phyloP scores from a whole-genome alignment of 2,329 filamentous ascomycete genomes.

The Diplodia corticola region DNA sequence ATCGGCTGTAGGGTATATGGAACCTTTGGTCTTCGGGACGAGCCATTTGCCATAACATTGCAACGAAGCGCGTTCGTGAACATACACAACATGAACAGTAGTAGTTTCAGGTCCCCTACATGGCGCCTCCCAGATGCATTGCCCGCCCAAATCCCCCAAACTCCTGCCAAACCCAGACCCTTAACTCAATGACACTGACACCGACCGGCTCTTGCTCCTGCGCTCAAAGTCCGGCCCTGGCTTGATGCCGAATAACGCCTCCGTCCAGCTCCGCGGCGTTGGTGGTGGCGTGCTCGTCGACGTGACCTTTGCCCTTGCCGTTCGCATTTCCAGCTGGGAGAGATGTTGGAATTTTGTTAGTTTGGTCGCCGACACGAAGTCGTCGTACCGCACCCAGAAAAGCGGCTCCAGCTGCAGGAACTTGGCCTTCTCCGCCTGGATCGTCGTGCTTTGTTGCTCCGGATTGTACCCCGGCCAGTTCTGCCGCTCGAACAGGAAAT shows the following conservation, averaged over 20 bases:
- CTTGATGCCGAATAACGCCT: conserved; percentile 23
- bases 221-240: conserved; percentile 21
- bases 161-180: conserved; percentile 9
- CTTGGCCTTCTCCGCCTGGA: conserved; percentile 23
- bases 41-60: conserved; percentile 17
- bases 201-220: conserved; percentile 16
- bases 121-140: conserved; percentile 20
- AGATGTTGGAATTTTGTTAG: conserved; percentile 8
- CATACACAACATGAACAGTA: conserved; percentile 19
- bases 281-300: conserved; percentile 18
- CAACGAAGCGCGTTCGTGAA: conserved; percentile 20
- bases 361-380: conserved; percentile 24
- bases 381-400: conserved; percentile 26
- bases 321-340: conserved; percentile 18
- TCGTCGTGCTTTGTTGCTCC: conserved; percentile 14
- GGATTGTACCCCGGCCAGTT: conserved; percentile 41
- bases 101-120: conserved; percentile 16
- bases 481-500: conserved; percentile 41
- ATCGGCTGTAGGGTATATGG: conserved; percentile 20
- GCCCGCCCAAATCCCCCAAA: background rate
- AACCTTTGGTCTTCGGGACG: conserved; percentile 3
- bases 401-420: conserved; percentile 27
- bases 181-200: conserved; percentile 20
- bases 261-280: conserved; percentile 22
- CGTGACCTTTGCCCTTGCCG: conserved; percentile 18